Percentiles rank a stretch among this genome's conserved stretches.
Evolutionary conservation across 306 rosid species (phyloP).

Genomic region (Astragalus membranaceus): DNA sequence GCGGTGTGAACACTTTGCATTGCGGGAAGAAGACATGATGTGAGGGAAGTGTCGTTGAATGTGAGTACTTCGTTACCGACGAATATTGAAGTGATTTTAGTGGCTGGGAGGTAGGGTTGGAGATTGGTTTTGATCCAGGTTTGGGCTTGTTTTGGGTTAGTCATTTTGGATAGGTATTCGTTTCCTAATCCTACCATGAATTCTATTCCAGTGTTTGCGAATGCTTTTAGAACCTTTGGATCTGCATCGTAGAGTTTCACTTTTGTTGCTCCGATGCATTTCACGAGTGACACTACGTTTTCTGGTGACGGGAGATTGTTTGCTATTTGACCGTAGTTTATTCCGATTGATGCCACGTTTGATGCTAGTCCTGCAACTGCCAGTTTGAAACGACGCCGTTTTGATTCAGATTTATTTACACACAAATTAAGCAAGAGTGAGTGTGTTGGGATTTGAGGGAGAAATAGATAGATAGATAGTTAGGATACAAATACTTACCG

Average conservation of each 20-base stretch:
- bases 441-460: not conserved
- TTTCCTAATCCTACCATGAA: slow-evolving; percentile 77
- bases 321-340: slow-evolving; percentile 92
- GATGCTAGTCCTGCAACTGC: slow-evolving; percentile 12
- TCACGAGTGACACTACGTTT: slow-evolving; percentile 53
- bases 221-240: slow-evolving; percentile 65
- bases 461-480: too few relatives aligned
- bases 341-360: slow-evolving; percentile 45
- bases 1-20: slow-evolving; percentile 82
- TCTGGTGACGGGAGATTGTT: slow-evolving; percentile 78
- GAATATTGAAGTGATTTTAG: slow-evolving; percentile 73
- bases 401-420: not conserved
- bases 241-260: slow-evolving; percentile 93
- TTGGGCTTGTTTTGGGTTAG: slow-evolving; percentile 53
- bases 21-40: slow-evolving; percentile 61
- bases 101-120: slow-evolving; percentile 60
- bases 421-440: too few relatives aligned
- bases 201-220: slow-evolving; percentile 70
- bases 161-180: slow-evolving; percentile 60
- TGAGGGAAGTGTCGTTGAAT: slow-evolving; percentile 71
- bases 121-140: slow-evolving; percentile 76
- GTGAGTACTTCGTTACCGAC: slow-evolving; percentile 92
- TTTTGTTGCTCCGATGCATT: slow-evolving; percentile 74
- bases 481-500: slow-evolving; percentile 8
- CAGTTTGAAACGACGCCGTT: not conserved